Percentiles rank a stretch among this genome's conserved stretches.
phyloP scores from a whole-genome alignment of 192 early-diverging fungal species.

The Rhizophagus clarus region DNA sequence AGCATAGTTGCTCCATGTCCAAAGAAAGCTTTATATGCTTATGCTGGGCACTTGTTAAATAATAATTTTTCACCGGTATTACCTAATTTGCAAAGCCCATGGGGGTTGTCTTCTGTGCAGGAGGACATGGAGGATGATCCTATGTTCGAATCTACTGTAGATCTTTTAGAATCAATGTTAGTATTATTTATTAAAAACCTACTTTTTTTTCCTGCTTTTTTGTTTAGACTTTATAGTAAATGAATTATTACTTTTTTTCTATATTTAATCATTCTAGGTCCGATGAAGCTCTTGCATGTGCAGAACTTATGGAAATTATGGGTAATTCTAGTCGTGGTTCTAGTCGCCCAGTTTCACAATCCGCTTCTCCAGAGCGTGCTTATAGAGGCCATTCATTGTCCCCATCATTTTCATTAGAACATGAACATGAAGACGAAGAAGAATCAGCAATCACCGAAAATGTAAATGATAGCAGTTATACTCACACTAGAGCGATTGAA shows the following conservation, averaged over 20 bases:
- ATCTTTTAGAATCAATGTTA: background rate
- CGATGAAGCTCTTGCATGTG: constrained; percentile 25
- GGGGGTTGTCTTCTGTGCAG: constrained; percentile 15
- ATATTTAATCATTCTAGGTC: background rate
- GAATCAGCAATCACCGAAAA: background rate
- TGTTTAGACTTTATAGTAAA: background rate
- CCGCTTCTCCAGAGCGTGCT: constrained; percentile 5
- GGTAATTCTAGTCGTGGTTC: constrained; percentile 22
- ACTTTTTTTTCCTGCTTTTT: background rate
- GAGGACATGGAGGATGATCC: constrained; percentile 15
- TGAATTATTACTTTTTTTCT: background rate
- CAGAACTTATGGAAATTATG: constrained; percentile 25
- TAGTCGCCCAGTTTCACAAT: constrained; percentile 20
- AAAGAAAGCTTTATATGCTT: constrained; percentile 13
- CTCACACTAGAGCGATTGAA: constrained; percentile 13
- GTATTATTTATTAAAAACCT: background rate
- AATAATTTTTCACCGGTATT: background rate
- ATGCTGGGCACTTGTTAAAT: constrained; percentile 1
- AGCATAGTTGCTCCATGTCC: constrained; percentile 13
- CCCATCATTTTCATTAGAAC: background rate
- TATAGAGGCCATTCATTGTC: background rate
- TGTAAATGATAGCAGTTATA: background rate
- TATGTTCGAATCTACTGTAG: background rate
- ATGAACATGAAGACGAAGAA: background rate
- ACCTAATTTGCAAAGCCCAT: background rate